Evolutionary conservation across 352 stramenopile genomes (phyloP), one percentile per base, ranked within the genome.

Genomic region (Globisporangium canariense): DNA sequence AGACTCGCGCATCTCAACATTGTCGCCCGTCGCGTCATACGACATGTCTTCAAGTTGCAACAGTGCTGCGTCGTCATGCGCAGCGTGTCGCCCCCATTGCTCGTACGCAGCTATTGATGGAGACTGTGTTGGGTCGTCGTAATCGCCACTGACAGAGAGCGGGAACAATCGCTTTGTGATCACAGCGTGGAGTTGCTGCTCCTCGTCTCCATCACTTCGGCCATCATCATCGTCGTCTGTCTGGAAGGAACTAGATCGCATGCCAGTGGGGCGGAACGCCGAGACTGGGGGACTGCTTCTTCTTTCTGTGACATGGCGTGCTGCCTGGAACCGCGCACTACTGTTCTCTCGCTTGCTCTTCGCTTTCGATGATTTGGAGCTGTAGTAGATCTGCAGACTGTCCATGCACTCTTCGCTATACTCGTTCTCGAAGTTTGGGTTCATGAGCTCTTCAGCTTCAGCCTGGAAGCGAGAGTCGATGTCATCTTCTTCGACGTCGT

Each of bases 401-500:
- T 92, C 83, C 28, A 86, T 74, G 61, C 81, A 92, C 55, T 94
- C 86, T 57, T 92, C 80, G 36, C 78, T 89, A 58, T 94, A 94
- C 60, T 89, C 83, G 52, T 70, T 84, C 65, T 90, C 78, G 51
- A 89, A 94, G 65, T 93, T 91, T 16, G 81, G 79, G 53, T 89
- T 88, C 78, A 94, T 88, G 14, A 91, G 62, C 60, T 83, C 83
- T 43, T 91, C 79, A 0, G 75, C 74, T 45, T 89, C 78, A 0
- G 72, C 74, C n/a, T 82, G 70, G 46, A 89, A 87, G 3, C 73
- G 72, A 8, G 53, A 72, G 45, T 77, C 66, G 14, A 69, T 53
- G n/a, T 68, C 68, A 57, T 78, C 71, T 28, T 78, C 71, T 28
- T 74, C 67, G 9, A 76, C 60, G 13, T 62, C 51, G n/a, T 40